These are phyloP conservation scores for Leptomonas seymouri DNA, from an alignment of 208 protist genomes.

Conservation along the genomic window DNA sequence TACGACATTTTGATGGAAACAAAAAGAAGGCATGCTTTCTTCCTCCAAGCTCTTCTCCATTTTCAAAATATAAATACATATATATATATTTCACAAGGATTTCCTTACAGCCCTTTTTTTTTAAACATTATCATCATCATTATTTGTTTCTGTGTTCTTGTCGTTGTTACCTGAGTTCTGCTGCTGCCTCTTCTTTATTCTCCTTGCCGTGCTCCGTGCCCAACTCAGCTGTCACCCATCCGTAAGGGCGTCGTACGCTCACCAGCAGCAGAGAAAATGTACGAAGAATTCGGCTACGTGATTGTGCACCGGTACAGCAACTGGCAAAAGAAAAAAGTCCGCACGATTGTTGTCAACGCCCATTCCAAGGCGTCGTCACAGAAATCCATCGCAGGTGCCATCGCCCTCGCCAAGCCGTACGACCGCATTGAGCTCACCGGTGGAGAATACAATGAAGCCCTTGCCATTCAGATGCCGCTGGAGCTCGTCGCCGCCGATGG, in stretches of 20 bases:
- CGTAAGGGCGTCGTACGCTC: not conserved
- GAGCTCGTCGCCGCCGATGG: slow-evolving; percentile 87
- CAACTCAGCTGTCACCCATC: not conserved
- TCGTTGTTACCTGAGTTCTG: not conserved
- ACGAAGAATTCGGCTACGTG: slow-evolving; percentile 46
- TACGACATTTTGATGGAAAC: no score
- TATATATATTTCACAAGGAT: slow-evolving; percentile 16
- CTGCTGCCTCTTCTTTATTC: slow-evolving; percentile 8
- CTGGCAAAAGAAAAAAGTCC: slow-evolving; percentile 90
- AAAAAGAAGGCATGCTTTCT: no score
- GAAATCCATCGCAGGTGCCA: slow-evolving; percentile 61
- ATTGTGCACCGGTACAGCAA: slow-evolving; percentile 74
- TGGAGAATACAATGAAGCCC: slow-evolving; percentile 79
- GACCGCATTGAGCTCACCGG: slow-evolving; percentile 86
- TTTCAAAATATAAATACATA: not conserved
- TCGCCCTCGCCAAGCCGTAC: slow-evolving; percentile 80
- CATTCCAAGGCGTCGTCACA: slow-evolving; percentile 55
- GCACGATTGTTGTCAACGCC: slow-evolving; percentile 82
- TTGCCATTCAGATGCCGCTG: slow-evolving; percentile 71
- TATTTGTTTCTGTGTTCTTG: not conserved
- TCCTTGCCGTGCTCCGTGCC: slow-evolving; percentile 9
- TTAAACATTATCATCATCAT: no score
- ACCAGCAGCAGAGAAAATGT: slow-evolving; percentile 6
- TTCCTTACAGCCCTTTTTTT: slow-evolving; percentile 10
- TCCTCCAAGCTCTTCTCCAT: no score